Conservation (phyloP, 305 asterid species). For the Nicotiana rustica region DNA sequence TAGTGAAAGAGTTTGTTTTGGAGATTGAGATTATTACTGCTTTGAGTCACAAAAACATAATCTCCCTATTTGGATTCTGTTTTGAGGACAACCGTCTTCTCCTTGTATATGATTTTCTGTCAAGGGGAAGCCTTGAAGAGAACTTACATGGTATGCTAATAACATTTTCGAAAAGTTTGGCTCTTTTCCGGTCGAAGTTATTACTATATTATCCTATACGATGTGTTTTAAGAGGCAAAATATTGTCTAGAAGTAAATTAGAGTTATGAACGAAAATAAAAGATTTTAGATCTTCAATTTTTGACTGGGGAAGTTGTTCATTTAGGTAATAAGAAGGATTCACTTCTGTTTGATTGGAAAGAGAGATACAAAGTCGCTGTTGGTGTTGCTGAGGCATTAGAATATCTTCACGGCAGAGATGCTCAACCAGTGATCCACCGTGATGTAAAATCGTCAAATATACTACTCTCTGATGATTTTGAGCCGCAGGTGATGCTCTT, state of each 20-base stretch:
- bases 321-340: constrained; percentile 67
- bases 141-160: constrained; percentile 75
- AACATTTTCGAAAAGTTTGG: not conserved
- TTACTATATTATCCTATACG: not conserved
- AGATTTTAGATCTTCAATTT: not conserved
- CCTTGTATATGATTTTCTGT: constrained; percentile 84
- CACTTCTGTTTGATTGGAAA: constrained; percentile 65
- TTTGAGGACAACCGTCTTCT: constrained; percentile 73
- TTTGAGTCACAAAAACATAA: constrained; percentile 85
- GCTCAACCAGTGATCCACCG: constrained; percentile 82
- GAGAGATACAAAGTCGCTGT: constrained; percentile 82
- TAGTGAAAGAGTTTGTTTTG: constrained; percentile 70
- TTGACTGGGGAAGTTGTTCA: constrained; percentile 27
- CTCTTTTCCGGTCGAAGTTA: not conserved
- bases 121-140: constrained; percentile 98
- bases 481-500: constrained; percentile 83
- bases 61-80: constrained; percentile 92
- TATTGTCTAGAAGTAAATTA: constrained; percentile 2
- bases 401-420: constrained; percentile 83
- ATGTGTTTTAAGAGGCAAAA: not conserved
- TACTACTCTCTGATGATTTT: constrained; percentile 83
- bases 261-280: not conserved
- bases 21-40: constrained; percentile 92
- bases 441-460: constrained; percentile 94
- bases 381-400: constrained; percentile 95